phyloP scores from a whole-genome alignment of 78 protist species.

The slime mould (Dictyostelium discoideum) region DNA sequence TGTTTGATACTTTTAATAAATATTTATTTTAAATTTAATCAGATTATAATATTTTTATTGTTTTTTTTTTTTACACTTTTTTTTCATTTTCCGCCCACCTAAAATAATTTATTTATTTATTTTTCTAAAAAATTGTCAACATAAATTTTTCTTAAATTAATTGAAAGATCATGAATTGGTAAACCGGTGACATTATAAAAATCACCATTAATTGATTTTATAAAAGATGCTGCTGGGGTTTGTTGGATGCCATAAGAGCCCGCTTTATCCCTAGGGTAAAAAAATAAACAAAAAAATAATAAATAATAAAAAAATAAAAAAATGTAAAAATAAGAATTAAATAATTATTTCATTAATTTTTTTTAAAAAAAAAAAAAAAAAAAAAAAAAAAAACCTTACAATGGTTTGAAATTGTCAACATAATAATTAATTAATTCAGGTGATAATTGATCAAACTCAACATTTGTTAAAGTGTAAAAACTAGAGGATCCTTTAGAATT shows the following conservation, averaged over 20 bases:
- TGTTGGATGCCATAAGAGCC: constrained; percentile 85
- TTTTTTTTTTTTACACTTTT: too few species aligned
- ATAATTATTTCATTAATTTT: too few species aligned
- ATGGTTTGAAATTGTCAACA: constrained; percentile 57
- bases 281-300: neutral
- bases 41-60: too few species aligned
- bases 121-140: neutral
- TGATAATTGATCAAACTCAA: constrained; percentile 38
- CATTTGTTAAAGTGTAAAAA: constrained; percentile 35
- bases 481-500: neutral
- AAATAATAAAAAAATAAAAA: too few species aligned
- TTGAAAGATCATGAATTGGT: constrained; percentile 61
- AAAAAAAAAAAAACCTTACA: neutral
- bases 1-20: too few species aligned
- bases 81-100: too few species aligned
- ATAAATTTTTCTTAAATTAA: constrained; percentile 7
- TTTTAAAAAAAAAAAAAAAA: neutral
- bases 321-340: too few species aligned
- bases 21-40: too few species aligned
- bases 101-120: neutral
- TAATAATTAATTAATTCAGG: constrained; percentile 21
- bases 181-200: constrained; percentile 76
- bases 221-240: constrained; percentile 45
- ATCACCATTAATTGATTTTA: constrained; percentile 62
- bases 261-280: constrained; percentile 43